Conservation (phyloP, 2,329 filamentous ascomycete genomes). For the Myriosclerotinia curreyana region DNA sequence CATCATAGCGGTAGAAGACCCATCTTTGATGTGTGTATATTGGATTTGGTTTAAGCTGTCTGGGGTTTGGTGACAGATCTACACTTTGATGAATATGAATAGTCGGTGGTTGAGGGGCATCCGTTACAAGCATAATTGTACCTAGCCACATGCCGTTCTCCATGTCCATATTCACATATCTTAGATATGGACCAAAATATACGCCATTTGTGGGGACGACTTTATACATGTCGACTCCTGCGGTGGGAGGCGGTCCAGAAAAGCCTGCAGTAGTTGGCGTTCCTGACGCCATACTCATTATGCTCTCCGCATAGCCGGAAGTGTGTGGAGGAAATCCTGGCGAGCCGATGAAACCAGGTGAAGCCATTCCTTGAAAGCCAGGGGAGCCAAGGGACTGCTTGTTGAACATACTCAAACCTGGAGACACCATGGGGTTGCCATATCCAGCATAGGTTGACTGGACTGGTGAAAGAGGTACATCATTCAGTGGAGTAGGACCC, state of each 20-base stretch:
- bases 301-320: conserved; percentile 80
- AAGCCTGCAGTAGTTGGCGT: conserved; percentile 80
- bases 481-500: conserved; percentile 82
- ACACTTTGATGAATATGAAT: conserved; percentile 91
- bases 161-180: conserved; percentile 96
- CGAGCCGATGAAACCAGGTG: conserved; percentile 46
- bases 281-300: conserved; percentile 74
- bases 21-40: conserved; percentile 90
- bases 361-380: conserved; percentile 17
- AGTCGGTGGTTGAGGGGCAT: conserved; percentile 86
- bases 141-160: conserved; percentile 89
- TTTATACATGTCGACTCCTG: conserved; percentile 92
- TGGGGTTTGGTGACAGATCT: conserved; percentile 88
- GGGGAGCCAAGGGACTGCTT: conserved; percentile 59
- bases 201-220: conserved; percentile 91
- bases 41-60: conserved; percentile 75
- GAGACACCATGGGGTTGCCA: conserved; percentile 69
- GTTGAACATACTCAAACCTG: conserved; percentile 52
- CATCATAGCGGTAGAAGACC: conserved; percentile 93
- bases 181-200: conserved; percentile 93
- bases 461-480: conserved; percentile 77
- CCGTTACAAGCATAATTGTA: conserved; percentile 89
- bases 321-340: conserved; percentile 81
- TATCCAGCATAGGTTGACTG: conserved; percentile 48
- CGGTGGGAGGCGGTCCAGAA: conserved; percentile 79